phyloP scores from a whole-genome alignment of 78 protist genomes.

The Emiliania huxleyi region DNA sequence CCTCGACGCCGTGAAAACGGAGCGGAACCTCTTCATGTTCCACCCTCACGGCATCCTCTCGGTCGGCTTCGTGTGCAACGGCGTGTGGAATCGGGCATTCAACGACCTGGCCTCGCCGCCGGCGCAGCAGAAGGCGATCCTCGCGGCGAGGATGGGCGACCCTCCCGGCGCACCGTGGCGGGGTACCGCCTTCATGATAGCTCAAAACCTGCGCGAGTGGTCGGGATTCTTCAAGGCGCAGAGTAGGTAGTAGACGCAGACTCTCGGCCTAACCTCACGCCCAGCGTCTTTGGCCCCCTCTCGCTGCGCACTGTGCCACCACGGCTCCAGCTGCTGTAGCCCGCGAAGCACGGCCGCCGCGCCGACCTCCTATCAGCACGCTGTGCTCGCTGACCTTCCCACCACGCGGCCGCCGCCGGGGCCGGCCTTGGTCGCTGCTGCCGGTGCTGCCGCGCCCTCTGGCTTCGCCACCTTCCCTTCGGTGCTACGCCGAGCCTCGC shows the following conservation, averaged over 20 bases:
- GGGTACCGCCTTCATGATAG: not conserved
- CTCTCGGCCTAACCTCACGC: too few species aligned
- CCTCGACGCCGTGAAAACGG: not conserved
- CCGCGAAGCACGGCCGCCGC: not conserved
- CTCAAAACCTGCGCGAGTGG: not conserved
- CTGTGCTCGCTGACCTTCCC: too few species aligned
- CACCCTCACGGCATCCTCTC: not conserved
- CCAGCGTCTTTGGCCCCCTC: too few species aligned
- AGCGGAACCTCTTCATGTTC: not conserved
- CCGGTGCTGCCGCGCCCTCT: too few species aligned
- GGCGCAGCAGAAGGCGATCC: not conserved
- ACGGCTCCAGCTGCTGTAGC: not conserved
- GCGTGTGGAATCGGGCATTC: not conserved
- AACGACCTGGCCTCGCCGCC: not conserved
- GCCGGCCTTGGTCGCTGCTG: too few species aligned
- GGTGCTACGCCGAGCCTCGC: too few species aligned
- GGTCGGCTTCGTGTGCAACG: not conserved
- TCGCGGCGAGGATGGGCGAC: not conserved
- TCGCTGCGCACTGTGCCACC: too few species aligned
- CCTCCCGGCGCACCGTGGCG: not conserved
- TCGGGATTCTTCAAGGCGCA: not conserved
- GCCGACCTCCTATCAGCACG: not conserved
- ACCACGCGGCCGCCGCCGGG: too few species aligned
- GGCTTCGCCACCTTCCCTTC: too few species aligned
- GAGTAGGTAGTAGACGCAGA: too few species aligned